Evolutionary conservation across 805 yeast species (phyloP), one percentile per base, ranked within the genome.

Genomic region (Saccharomycopsis sp.): DNA sequence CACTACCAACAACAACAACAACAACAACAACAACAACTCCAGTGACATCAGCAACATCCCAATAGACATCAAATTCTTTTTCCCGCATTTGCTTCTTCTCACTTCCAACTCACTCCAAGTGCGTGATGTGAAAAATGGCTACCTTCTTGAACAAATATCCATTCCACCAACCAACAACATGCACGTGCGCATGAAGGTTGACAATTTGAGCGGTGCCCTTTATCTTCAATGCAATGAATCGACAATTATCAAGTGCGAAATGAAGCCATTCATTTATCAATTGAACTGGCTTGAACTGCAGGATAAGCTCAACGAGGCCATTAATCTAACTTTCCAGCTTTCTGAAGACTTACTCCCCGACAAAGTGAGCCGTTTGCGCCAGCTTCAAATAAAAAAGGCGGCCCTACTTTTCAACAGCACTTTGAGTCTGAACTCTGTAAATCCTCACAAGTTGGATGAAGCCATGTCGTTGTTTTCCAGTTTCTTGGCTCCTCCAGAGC

Each of bases 401-500:
- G 30, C 19, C 2, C 19, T 5, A 12, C 22, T 38, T n/a, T 34
- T 34, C 30, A 19, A 21, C 10, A 16, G 12, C 13, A 18, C 22
- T 2, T 8, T 16, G 13, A 20, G 10, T 6, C 13, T 21, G 20
- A 9, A 18, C 17, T 7, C 32, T 8, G 8, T 8, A 6, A 30
- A 30, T 12, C 36, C 13, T 9, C 33, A 12, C 10, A 48, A 60
- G 3, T 62, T 59, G 34, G 56, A 55, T 4, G 45, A 55, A 7
- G 65, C 78, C 1, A 58, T 73, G 56, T 50, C 55, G 38, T 27
- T 67, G 13, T 76, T 78, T 39, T 67, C 67, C 4, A 69, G 69
- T 19, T 75, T 64, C 39, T 59, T 77, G 52, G 82, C 85, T 0
- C 71, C 80, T 1, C 86, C 86, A 0, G 64, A 69, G 27, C 52